These are phyloP conservation scores for Phalaenopsis equestris DNA, from an alignment of 106 monocot genomes.

Conservation along the genomic window DNA sequence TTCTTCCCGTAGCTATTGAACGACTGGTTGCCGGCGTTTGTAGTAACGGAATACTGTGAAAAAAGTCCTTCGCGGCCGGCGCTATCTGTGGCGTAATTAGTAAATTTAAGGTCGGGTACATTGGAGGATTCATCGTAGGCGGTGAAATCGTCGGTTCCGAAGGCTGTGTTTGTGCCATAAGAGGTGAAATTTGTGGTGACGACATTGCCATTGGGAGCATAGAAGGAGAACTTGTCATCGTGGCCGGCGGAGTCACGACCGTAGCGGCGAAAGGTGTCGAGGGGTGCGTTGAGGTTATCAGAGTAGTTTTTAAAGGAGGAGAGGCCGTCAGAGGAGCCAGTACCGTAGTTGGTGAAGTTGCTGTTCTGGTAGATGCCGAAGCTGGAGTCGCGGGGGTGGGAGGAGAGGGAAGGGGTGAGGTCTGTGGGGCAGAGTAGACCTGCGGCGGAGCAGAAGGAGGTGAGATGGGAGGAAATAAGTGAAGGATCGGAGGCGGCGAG, in stretches of 20 bases:
- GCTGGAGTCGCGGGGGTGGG: conserved; percentile 8
- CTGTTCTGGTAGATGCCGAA: conserved; percentile 43
- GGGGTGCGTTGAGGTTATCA: conserved; percentile 37
- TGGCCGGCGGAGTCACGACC: conserved; percentile 41
- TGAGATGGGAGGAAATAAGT: too few relatives aligned
- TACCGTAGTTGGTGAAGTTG: conserved; percentile 84
- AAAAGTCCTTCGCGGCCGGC: conserved; percentile 29
- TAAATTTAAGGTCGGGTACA: conserved; percentile 53
- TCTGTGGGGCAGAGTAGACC: too few relatives aligned
- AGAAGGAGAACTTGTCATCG: conserved; percentile 38
- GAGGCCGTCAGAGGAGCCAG: conserved; percentile 20
- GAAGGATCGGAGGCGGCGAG: too few relatives aligned
- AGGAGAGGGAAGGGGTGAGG: conserved; percentile 6
- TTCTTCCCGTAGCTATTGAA: conserved; percentile 68
- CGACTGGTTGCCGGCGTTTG: conserved; percentile 60
- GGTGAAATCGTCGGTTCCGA: conserved; percentile 45
- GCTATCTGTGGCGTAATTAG: conserved; percentile 51
- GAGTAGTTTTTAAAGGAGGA: conserved; percentile 75
- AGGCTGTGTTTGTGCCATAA: conserved; percentile 47
- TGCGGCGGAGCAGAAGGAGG: too few relatives aligned
- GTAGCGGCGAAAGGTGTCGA: conserved; percentile 85
- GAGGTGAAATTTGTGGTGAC: conserved; percentile 83
- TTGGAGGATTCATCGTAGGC: conserved; percentile 59
- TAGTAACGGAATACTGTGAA: conserved; percentile 42
- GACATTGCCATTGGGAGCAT: conserved; percentile 53